phyloP scores from a whole-genome alignment of 495 filamentous ascomycete species.

The Barbatosphaeria neglecta region DNA sequence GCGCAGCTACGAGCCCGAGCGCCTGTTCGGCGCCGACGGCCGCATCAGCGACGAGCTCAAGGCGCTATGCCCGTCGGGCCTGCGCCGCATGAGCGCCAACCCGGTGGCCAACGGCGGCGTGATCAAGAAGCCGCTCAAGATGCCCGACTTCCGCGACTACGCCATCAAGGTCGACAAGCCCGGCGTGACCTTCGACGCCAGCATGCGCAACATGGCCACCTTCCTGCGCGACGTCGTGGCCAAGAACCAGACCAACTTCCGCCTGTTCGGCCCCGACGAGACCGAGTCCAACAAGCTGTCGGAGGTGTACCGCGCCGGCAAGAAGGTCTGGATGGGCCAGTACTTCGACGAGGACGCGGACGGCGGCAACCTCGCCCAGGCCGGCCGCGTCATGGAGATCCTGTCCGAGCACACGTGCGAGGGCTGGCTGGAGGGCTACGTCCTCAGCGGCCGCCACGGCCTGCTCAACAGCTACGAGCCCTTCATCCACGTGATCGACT shows the following conservation, averaged over 20 bases:
- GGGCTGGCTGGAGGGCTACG: slow-evolving; percentile 66
- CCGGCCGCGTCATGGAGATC: slow-evolving; percentile 67
- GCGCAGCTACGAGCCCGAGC: slow-evolving; percentile 55
- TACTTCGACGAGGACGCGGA: slow-evolving; percentile 61
- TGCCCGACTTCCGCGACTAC: slow-evolving; percentile 56
- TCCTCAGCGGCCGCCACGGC: slow-evolving; percentile 59
- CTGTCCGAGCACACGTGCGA: slow-evolving; percentile 65
- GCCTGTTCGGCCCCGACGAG: slow-evolving; percentile 64
- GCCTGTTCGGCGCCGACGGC: slow-evolving; percentile 47
- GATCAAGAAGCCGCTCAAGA: slow-evolving; percentile 46
- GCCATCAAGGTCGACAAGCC: slow-evolving; percentile 41
- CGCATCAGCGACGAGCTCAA: slow-evolving; percentile 47
- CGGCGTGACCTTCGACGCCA: slow-evolving; percentile 36
- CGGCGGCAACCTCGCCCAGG: slow-evolving; percentile 52
- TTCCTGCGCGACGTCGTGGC: slow-evolving; percentile 52
- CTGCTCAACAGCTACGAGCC: slow-evolving; percentile 68
- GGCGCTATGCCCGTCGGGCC: slow-evolving; percentile 48
- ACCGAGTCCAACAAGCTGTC: slow-evolving; percentile 65
- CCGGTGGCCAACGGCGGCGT: slow-evolving; percentile 58
- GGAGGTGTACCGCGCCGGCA: slow-evolving; percentile 53
- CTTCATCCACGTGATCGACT: slow-evolving; percentile 68
- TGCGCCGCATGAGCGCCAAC: slow-evolving; percentile 58
- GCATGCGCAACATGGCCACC: slow-evolving; percentile 53
- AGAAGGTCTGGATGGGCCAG: slow-evolving; percentile 68
- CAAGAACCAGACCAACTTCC: slow-evolving; percentile 50